phyloP scores from a whole-genome alignment of 805 yeast species.

The Ogataea methanolica region DNA sequence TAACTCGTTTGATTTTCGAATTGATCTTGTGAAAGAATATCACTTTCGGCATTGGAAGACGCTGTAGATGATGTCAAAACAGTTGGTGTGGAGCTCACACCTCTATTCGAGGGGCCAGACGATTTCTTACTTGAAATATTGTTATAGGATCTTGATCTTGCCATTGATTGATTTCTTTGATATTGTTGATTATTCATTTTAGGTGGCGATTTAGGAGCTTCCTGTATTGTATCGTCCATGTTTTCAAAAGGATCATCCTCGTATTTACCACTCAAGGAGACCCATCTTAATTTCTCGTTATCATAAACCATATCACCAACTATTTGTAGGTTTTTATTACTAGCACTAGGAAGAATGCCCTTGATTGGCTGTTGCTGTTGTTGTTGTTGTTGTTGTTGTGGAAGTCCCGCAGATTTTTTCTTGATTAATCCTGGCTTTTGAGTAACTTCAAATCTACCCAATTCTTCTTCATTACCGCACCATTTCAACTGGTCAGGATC shows the following conservation, averaged over 20 bases:
- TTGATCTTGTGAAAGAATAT: no score
- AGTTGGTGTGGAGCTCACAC: background rate
- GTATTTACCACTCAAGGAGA: slow-evolving; percentile 40
- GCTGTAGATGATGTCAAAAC: slow-evolving; percentile 1
- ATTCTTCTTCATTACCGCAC: slow-evolving; percentile 64
- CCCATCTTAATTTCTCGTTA: slow-evolving; percentile 53
- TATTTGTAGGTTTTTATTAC: slow-evolving; percentile 32
- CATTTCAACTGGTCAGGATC: slow-evolving; percentile 49
- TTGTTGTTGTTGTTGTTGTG: slow-evolving; percentile 20
- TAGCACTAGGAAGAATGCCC: slow-evolving; percentile 23
- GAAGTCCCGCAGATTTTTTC: slow-evolving; percentile 4
- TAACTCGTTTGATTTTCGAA: slow-evolving; percentile 7
- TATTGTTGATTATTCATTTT: background rate
- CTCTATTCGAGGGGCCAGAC: background rate
- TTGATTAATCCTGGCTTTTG: slow-evolving; percentile 36
- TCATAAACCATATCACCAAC: slow-evolving; percentile 59
- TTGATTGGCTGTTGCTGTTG: slow-evolving; percentile 14
- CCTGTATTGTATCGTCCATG: slow-evolving; percentile 37
- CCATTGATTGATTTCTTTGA: background rate
- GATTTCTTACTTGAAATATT: background rate
- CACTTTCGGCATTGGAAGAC: background rate
- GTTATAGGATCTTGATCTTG: background rate
- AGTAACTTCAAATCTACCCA: slow-evolving; percentile 43
- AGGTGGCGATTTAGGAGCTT: background rate
- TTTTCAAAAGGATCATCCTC: slow-evolving; percentile 46